A percentile compares a stretch with the other conserved stretches of the same genome.
These are phyloP conservation scores for Pseudogymnoascus sp. DNA, from an alignment of 2,329 filamentous ascomycete species.

Conservation along the genomic window DNA sequence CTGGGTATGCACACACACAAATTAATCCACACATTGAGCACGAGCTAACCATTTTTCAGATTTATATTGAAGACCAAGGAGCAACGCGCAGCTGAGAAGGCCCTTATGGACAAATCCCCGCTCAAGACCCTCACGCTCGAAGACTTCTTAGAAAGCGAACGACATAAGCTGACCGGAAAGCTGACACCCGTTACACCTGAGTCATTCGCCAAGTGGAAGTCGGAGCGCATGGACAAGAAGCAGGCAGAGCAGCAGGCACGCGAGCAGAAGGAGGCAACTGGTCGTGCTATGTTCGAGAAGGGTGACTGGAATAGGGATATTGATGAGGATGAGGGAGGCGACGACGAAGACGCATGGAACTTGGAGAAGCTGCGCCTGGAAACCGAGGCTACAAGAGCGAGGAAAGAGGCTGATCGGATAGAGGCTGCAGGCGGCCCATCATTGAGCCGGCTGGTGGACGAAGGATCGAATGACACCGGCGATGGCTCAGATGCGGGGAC, in stretches of 20 bases:
- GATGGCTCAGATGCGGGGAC: slow-evolving; percentile 9
- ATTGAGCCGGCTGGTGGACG: neutral
- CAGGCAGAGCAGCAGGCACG: slow-evolving; percentile 84
- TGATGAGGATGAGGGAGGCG: slow-evolving; percentile 38
- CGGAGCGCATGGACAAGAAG: slow-evolving; percentile 90
- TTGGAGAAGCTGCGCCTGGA: slow-evolving; percentile 73
- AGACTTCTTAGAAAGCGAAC: slow-evolving; percentile 93
- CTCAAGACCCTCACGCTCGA: slow-evolving; percentile 90
- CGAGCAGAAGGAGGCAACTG: slow-evolving; percentile 90
- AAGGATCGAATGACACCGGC: slow-evolving; percentile 10
- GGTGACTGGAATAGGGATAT: slow-evolving; percentile 76
- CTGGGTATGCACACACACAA: slow-evolving; percentile 59
- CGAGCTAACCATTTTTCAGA: slow-evolving; percentile 38
- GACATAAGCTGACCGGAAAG: slow-evolving; percentile 85
- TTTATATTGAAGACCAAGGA: slow-evolving; percentile 98
- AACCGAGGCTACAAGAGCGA: slow-evolving; percentile 66
- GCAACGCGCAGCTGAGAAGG: slow-evolving; percentile 90
- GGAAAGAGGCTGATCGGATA: slow-evolving; percentile 69
- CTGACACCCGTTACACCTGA: slow-evolving; percentile 92
- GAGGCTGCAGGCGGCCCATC: slow-evolving; percentile 13
- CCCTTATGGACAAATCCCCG: slow-evolving; percentile 89
- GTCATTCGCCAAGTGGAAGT: slow-evolving; percentile 93
- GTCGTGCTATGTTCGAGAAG: slow-evolving; percentile 90
- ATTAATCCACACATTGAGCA: neutral
- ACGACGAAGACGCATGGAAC: slow-evolving; percentile 55